Evolutionary conservation across 139 green algal genomes (phyloP), one percentile per base, ranked within the genome.

Genomic region (Chlamydomonas schloesseri): DNA sequence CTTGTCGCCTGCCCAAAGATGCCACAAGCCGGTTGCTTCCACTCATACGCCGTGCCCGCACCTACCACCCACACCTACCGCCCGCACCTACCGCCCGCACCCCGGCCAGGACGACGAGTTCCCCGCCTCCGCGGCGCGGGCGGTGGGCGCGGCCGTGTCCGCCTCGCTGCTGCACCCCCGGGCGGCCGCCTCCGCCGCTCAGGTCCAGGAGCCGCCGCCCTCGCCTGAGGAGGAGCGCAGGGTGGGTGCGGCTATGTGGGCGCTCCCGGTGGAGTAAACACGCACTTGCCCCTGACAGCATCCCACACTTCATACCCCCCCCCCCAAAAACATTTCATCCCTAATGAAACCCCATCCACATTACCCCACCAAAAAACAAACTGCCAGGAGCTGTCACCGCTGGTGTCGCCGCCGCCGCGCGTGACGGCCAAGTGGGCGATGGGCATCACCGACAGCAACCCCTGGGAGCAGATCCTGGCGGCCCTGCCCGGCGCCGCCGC

Each of bases 131-230:
- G 60, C 76, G 36, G 34, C 76, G 31, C 4, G 15, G n/a, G 36
- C 76, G 13, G 62, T 73, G 37, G 60, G 24, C 28, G 76, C 76
- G 11, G 76, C 76, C 6, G 42, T 31, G 37, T 33, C 76, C 13
- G 76, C 76, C 57, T 29, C 37, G 26, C 20, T 28, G 36, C 15
- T 72, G 17, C 76, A 83, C 62, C 76, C 76, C 0, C 23, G 18
- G 14, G 76, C 76, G 57, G 37, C 36, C 11, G 24, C 26, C 10
- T 10, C 28, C 24, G 10, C 60, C 36, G 34, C 13, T 20, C 33
- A 26, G 10, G 75, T 72, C 60, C 76, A 83, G 76, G 76, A 83
- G 76, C 76, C 60, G 37, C 76, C 76, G 57, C 76, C 76, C 33
- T 60, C 57, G 26, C 74, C 74, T 0, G 74, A 34, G 33, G 33